These are phyloP conservation scores for Citrus mangshanensis DNA, from an alignment of 345 rosid species.

Conservation along the genomic window DNA sequence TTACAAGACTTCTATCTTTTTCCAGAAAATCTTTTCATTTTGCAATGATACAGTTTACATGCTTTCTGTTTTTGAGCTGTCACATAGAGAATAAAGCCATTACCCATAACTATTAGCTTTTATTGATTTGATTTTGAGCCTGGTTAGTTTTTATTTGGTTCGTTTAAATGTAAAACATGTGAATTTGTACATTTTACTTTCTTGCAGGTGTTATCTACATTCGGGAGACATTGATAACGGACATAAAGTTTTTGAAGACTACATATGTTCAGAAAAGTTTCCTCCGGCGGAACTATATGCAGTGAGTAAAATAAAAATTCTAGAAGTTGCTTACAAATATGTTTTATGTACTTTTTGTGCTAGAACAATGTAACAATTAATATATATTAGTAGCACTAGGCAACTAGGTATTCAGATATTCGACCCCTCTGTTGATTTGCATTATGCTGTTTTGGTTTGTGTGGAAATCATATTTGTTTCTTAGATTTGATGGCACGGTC, in stretches of 20 bases:
- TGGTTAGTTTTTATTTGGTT: conserved; percentile 2
- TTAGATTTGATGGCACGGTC: background rate
- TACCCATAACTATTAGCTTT: background rate
- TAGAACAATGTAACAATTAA: background rate
- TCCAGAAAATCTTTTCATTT: background rate
- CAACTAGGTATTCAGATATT: background rate
- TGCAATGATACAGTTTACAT: background rate
- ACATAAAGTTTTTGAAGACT: conserved; percentile 56
- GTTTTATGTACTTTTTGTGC: background rate
- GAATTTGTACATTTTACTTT: background rate
- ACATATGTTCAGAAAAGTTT: conserved; percentile 48
- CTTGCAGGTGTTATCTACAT: conserved; percentile 74
- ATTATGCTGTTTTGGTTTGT: background rate
- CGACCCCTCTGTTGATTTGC: background rate
- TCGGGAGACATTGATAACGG: conserved; percentile 71
- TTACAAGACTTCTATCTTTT: background rate
- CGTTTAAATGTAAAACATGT: conserved; percentile 1
- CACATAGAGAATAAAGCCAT: background rate
- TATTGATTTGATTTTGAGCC: background rate
- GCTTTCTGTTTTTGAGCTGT: background rate
- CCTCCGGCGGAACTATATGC: conserved; percentile 55
- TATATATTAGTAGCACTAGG: background rate
- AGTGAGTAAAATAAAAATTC: conserved; percentile 40
- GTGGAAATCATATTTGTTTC: background rate
- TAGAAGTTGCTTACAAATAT: background rate